phyloP scores from a whole-genome alignment of 169 alveolate species.

The Cryptosporidium baileyi region DNA sequence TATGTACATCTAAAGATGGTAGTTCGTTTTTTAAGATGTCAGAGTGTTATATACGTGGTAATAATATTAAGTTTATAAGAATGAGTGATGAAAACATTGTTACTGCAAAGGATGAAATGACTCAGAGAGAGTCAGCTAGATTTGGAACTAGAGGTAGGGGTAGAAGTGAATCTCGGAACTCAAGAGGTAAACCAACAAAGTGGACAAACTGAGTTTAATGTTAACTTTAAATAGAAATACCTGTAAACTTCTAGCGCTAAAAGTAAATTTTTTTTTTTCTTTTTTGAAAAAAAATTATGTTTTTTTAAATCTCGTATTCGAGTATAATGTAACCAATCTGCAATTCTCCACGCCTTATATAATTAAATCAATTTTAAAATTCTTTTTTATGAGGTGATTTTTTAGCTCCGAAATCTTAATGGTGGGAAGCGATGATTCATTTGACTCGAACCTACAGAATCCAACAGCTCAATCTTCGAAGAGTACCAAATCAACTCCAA shows the following conservation, averaged over 20 bases:
- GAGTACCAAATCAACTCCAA: conserved; percentile 2
- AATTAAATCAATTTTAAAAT: neutral
- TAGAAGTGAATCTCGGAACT: conserved; percentile 20
- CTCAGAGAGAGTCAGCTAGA: conserved; percentile 34
- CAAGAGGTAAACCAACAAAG: conserved; percentile 32
- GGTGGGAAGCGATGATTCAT: conserved; percentile 45
- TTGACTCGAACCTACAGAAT: conserved; percentile 16
- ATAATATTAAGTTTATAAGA: conserved; percentile 83
- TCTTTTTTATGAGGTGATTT: neutral
- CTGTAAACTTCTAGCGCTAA: conserved; percentile 21
- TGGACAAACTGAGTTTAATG: neutral
- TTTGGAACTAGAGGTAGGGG: conserved; percentile 16
- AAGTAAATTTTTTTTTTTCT: neutral
- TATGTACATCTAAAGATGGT: conserved; percentile 84
- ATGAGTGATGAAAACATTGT: conserved; percentile 81
- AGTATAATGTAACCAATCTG: conserved; percentile 25
- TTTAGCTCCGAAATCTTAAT: conserved; percentile 1
- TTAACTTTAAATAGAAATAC: neutral
- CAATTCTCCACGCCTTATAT: conserved; percentile 31
- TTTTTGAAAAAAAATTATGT: conserved; percentile 19
- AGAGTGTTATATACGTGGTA: conserved; percentile 85
- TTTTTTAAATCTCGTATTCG: conserved; percentile 35
- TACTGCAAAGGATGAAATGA: conserved; percentile 80
- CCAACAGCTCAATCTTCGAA: neutral
- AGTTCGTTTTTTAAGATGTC: conserved; percentile 81